Evolutionary conservation across 2,329 filamentous ascomycete species (phyloP).

Genomic region (Lachnellula arida): DNA sequence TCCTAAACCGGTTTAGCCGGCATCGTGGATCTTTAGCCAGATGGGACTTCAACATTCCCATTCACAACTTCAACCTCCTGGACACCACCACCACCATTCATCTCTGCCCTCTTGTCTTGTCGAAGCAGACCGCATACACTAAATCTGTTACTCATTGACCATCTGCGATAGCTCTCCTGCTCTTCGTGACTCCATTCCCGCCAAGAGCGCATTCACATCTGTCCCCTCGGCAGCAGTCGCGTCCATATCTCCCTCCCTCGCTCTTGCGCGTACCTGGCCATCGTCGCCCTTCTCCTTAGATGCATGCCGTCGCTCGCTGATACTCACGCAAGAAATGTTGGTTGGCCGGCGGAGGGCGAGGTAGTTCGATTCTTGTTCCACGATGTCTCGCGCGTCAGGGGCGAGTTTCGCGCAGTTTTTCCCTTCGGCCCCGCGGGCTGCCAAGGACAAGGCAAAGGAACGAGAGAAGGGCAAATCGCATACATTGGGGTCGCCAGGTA

Average conservation of each 20-base stretch:
- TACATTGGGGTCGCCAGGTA: constrained; percentile 27
- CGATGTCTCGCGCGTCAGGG: constrained; percentile 72
- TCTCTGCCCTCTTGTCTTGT: not conserved
- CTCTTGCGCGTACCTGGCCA: constrained; percentile 23
- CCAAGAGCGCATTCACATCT: constrained; percentile 14
- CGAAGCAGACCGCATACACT: not conserved
- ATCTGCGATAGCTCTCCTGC: constrained; percentile 8
- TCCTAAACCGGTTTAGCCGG: no score
- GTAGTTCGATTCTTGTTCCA: constrained; percentile 38
- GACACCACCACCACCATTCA: not conserved
- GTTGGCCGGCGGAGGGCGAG: constrained; percentile 28
- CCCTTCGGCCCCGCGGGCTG: constrained; percentile 61
- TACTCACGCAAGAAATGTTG: constrained; percentile 28
- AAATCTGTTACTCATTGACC: not conserved
- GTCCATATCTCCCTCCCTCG: constrained; percentile 10
- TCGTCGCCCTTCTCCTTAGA: constrained; percentile 15
- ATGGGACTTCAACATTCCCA: not conserved
- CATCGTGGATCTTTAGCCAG: not conserved
- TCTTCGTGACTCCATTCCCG: constrained; percentile 1
- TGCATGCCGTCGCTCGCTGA: constrained; percentile 27
- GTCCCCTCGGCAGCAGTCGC: constrained; percentile 20
- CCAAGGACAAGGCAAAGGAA: constrained; percentile 54
- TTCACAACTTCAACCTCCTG: constrained; percentile 2
- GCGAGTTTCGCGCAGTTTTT: constrained; percentile 86
- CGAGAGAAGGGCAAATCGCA: constrained; percentile 52